These are phyloP conservation scores for Talaromyces stipitatus DNA, from an alignment of 495 filamentous ascomycete genomes.

Conservation along the genomic window DNA sequence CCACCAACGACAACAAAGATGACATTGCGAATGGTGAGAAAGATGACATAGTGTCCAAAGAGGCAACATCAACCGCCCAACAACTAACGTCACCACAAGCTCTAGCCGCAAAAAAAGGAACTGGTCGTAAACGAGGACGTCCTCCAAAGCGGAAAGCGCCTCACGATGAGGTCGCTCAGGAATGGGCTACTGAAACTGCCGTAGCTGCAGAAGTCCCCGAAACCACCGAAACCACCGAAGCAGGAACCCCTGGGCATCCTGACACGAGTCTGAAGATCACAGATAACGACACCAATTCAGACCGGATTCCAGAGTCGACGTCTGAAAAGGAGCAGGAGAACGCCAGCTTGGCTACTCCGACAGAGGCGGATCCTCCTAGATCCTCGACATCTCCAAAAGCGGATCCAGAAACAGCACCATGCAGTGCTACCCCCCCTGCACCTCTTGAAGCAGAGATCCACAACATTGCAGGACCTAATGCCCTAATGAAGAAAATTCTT, in stretches of 20 bases:
- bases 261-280: background rate
- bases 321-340: background rate
- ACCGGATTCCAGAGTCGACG: background rate
- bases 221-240: background rate
- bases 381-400: background rate
- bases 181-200: too few species aligned
- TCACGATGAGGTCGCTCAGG: background rate
- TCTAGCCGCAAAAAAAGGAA: background rate
- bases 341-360: background rate
- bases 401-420: background rate
- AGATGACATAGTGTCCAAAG: background rate
- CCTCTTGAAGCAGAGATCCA: conserved; percentile 9
- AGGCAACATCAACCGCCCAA: background rate
- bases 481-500: conserved; percentile 30
- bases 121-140: background rate
- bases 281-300: background rate
- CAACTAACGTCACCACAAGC: background rate
- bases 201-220: background rate
- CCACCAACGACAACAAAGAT: too few species aligned
- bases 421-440: background rate
- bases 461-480: conserved; percentile 21
- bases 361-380: background rate
- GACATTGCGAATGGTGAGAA: background rate
- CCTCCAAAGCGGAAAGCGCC: background rate
- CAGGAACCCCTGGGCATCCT: too few species aligned